phyloP scores from a whole-genome alignment of 305 asterid genomes.

The Fraxinus platypoda region DNA sequence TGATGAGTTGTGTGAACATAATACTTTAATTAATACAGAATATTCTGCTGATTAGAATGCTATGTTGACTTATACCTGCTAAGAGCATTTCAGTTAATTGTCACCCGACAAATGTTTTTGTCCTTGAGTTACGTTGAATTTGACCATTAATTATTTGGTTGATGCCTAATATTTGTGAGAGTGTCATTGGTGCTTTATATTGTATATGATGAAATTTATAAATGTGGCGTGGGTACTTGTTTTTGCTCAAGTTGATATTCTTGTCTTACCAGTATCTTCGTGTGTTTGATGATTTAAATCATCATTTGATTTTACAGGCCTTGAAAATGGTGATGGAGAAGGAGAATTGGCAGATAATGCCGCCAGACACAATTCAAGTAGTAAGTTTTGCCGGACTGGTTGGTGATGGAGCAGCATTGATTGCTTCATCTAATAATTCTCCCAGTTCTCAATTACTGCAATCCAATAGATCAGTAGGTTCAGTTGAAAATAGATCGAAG shows the following conservation, averaged over 20 bases:
- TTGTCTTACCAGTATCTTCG: background rate
- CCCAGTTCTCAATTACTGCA: constrained; percentile 50
- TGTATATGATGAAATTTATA: constrained; percentile 7
- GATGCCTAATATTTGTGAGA: background rate
- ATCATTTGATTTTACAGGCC: constrained; percentile 63
- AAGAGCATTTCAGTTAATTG: background rate
- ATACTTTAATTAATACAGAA: background rate
- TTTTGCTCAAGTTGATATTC: constrained; percentile 22
- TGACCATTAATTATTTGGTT: background rate
- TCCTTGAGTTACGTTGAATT: background rate
- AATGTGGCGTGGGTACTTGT: constrained; percentile 4
- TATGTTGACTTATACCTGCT: background rate
- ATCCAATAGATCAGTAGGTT: constrained; percentile 48
- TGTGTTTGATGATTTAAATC: constrained; percentile 20
- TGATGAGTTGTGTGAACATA: background rate
- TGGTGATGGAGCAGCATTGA: constrained; percentile 99
- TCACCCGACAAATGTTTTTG: background rate
- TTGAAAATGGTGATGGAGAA: constrained; percentile 96
- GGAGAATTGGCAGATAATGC: constrained; percentile 94
- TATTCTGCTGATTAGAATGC: background rate
- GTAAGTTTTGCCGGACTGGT: constrained; percentile 91
- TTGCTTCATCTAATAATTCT: constrained; percentile 62
- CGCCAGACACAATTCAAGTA: constrained; percentile 80
- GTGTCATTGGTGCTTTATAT: background rate
- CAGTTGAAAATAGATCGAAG: constrained; percentile 51